Evolutionary conservation across 352 stramenopile genomes (phyloP).

Genomic region (Halophytophthora polymorphica): DNA sequence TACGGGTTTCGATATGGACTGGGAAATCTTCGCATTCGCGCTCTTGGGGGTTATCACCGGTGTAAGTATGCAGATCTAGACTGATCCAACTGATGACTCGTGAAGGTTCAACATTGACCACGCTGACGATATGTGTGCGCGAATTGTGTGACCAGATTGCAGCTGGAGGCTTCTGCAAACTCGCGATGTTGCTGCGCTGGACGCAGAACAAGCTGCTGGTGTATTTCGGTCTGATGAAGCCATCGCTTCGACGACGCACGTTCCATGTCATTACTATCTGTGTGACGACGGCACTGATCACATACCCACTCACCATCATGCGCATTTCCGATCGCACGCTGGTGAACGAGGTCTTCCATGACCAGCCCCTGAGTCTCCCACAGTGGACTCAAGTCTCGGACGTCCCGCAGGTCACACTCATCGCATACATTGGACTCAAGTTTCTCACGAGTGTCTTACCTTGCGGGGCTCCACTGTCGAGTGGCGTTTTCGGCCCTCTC

Average conservation of each 20-base stretch:
- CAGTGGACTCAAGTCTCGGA: constrained; percentile 66
- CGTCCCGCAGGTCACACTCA: constrained; percentile 51
- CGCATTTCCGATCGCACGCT: constrained; percentile 63
- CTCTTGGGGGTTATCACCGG: constrained; percentile 63
- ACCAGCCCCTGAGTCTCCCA: constrained; percentile 50
- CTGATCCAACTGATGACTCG: no score
- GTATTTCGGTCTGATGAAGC: constrained; percentile 45
- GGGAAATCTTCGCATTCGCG: constrained; percentile 72
- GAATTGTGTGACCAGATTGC: constrained; percentile 31
- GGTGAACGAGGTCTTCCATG: constrained; percentile 77
- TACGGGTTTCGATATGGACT: constrained; percentile 74
- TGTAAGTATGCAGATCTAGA: constrained; percentile 34
- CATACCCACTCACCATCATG: constrained; percentile 71
- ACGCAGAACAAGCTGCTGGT: constrained; percentile 54
- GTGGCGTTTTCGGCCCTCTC: constrained; percentile 76
- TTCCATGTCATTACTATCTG: constrained; percentile 65
- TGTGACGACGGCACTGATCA: constrained; percentile 51
- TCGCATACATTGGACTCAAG: constrained; percentile 74
- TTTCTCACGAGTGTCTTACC: constrained; percentile 65
- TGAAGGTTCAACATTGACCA: neutral
- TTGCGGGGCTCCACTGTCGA: constrained; percentile 71
- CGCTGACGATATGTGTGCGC: no score
- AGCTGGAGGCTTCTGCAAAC: constrained; percentile 61
- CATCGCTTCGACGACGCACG: constrained; percentile 49
- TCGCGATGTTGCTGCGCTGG: constrained; percentile 40